Evolutionary conservation across 257 asterid genomes (phyloP).

Genomic region (Solanum bulbocastanum): DNA sequence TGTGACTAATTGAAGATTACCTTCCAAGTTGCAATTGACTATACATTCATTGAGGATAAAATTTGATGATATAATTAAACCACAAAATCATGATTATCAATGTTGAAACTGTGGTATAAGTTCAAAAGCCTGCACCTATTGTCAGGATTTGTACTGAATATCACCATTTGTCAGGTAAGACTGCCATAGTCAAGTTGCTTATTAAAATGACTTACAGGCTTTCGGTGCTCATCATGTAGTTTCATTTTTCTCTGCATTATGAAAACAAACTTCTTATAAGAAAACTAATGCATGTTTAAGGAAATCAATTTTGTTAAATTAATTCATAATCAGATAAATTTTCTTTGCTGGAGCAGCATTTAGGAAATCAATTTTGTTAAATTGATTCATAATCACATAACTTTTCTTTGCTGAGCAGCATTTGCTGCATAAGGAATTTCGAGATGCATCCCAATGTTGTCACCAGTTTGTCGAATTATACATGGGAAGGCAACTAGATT

Average conservation of each 20-base stretch:
- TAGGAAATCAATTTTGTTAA: background rate
- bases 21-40: background rate
- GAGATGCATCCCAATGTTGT: background rate
- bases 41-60: background rate
- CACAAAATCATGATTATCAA: background rate
- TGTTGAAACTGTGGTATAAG: background rate
- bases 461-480: background rate
- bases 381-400: background rate
- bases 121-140: background rate
- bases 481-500: background rate
- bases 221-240: background rate
- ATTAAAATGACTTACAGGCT: background rate
- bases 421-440: background rate
- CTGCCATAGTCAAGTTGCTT: background rate
- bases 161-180: background rate
- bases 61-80: background rate
- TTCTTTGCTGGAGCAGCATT: too few relatives aligned
- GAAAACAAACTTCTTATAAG: background rate
- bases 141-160: background rate
- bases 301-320: background rate
- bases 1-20: background rate
- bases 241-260: background rate
- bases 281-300: background rate
- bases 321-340: background rate
- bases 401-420: background rate